Conservation (phyloP, 176 grass and related monocot species). For the Zizania latifolia region DNA sequence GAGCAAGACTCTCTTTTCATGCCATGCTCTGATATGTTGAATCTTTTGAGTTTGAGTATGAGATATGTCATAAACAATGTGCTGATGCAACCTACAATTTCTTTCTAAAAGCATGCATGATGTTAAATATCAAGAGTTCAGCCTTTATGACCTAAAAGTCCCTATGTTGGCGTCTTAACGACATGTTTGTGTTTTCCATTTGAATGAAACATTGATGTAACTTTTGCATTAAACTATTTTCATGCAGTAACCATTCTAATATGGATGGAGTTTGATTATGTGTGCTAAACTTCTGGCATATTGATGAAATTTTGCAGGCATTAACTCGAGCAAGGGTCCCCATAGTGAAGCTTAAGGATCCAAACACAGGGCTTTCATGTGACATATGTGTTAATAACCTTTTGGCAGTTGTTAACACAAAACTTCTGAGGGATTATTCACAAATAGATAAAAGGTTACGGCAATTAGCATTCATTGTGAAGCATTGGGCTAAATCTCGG, state of each 20-base stretch:
- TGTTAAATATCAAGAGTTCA: neutral
- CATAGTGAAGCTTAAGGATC: constrained; percentile 99
- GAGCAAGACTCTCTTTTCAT: constrained; percentile 25
- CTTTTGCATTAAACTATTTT: constrained; percentile 1
- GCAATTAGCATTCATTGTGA: constrained; percentile 89
- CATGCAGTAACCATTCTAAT: neutral
- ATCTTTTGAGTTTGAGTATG: constrained; percentile 22
- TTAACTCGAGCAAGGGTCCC: constrained; percentile 94
- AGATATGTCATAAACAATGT: neutral
- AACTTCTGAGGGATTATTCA: constrained; percentile 91
- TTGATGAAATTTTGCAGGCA: constrained; percentile 63
- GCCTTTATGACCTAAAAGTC: neutral
- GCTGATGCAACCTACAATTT: neutral
- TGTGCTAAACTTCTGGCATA: constrained; percentile 22
- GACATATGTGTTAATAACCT: constrained; percentile 98
- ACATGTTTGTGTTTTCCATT: neutral
- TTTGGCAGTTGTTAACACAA: constrained; percentile 97
- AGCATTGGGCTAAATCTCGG: constrained; percentile 94
- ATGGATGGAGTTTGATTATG: constrained; percentile 12
- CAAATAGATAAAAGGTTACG: constrained; percentile 76
- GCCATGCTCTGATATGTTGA: neutral
- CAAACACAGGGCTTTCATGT: constrained; percentile 78
- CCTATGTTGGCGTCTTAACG: neutral
- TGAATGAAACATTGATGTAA: neutral
- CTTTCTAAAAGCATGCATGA: constrained; percentile 5